Conservation (phyloP, 2,329 filamentous ascomycete genomes). For the Aspergillus jensenii region DNA sequence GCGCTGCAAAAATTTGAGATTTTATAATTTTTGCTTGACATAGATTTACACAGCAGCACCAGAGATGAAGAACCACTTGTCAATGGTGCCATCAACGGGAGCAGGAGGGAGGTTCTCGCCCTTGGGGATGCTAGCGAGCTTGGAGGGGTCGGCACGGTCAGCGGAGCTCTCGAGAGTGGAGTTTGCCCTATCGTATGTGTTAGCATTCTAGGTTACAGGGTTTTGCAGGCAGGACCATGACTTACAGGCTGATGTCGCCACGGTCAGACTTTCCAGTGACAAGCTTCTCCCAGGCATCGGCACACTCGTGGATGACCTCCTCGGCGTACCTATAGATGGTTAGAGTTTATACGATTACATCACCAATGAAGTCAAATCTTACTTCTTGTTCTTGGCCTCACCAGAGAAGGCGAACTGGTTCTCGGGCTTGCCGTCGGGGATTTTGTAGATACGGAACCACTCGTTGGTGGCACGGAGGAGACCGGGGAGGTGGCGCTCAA, state of each 20-base stretch:
- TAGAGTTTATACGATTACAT: constrained; percentile 14
- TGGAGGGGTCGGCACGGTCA: constrained; percentile 66
- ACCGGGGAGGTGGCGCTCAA: constrained; percentile 95
- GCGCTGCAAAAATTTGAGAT: constrained; percentile 21
- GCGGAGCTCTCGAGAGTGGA: constrained; percentile 68
- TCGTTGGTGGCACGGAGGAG: constrained; percentile 97
- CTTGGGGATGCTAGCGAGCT: constrained; percentile 73
- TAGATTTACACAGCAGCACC: constrained; percentile 75
- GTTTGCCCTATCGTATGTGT: constrained; percentile 65
- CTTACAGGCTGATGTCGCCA: constrained; percentile 80
- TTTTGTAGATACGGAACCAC: constrained; percentile 99
- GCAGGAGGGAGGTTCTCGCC: constrained; percentile 79
- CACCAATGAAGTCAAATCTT: constrained; percentile 24
- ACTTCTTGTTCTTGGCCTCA: constrained; percentile 99
- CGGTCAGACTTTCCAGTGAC: constrained; percentile 83
- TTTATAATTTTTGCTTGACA: constrained; percentile 28
- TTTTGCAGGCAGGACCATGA: neutral
- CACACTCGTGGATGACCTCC: constrained; percentile 93
- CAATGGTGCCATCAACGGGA: constrained; percentile 92
- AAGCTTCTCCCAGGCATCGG: constrained; percentile 95
- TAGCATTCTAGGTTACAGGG: constrained; percentile 5
- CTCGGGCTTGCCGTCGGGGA: constrained; percentile 99
- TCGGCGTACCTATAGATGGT: constrained; percentile 69
- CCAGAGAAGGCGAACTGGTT: constrained; percentile 99
- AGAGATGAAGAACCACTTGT: constrained; percentile 99